These are phyloP conservation scores for Phytophthora capsici DNA, from an alignment of 352 stramenopile species.

Conservation along the genomic window DNA sequence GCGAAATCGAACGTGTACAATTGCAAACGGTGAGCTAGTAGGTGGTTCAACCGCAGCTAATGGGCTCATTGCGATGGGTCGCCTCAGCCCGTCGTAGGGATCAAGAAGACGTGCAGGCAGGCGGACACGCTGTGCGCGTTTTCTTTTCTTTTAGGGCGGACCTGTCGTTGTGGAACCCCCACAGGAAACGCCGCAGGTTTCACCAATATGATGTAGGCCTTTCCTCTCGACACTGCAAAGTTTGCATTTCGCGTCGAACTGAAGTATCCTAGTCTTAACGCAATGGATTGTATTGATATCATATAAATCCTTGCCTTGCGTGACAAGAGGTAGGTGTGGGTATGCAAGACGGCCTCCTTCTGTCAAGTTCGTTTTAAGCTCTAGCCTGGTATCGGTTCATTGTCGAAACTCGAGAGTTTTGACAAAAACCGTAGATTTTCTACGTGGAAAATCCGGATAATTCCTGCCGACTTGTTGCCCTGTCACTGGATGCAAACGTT, in stretches of 20 bases:
- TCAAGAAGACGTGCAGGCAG: not conserved
- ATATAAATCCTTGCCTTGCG: too few species aligned
- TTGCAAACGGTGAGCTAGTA: conserved; percentile 13
- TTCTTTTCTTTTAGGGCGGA: too few species aligned
- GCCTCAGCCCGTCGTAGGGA: not conserved
- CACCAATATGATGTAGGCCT: conserved; percentile 13
- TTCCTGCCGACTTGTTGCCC: conserved; percentile 2
- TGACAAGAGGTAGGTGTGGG: too few species aligned
- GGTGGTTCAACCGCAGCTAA: conserved; percentile 7
- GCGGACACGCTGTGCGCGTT: not conserved
- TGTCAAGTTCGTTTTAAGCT: too few species aligned
- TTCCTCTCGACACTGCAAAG: conserved; percentile 1
- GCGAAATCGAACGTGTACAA: not conserved
- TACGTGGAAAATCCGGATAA: conserved; percentile 12
- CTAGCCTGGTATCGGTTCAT: not conserved
- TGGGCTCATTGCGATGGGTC: not conserved
- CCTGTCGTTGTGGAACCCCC: not conserved
- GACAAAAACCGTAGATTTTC: not conserved
- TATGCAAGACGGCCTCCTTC: too few species aligned
- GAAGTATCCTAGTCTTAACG: too few species aligned
- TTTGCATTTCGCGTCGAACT: too few species aligned
- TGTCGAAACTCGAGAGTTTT: not conserved
- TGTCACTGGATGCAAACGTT: conserved; percentile 10
- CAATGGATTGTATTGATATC: too few species aligned
- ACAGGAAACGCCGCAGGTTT: conserved; percentile 17